These are phyloP conservation scores for Physcomitrium patens DNA, from an alignment of 225 moss, liverwort and hornwort genomes.

Conservation along the genomic window DNA sequence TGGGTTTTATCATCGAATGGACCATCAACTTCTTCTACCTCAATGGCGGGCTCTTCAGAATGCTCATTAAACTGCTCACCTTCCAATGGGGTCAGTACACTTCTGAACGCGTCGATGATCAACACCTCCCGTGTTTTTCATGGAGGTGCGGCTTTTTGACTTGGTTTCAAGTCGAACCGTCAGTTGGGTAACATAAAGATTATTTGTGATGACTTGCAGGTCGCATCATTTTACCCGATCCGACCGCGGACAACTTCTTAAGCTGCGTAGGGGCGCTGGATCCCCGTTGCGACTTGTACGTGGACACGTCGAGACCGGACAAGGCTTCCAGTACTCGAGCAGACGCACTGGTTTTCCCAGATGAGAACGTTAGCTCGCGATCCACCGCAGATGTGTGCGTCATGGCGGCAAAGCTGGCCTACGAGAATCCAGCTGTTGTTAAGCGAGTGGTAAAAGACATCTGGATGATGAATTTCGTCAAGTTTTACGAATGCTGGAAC, in stretches of 20 bases:
- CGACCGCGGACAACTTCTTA: conserved; percentile 30
- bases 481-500: conserved; percentile 63
- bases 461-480: conserved; percentile 74
- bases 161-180: background rate
- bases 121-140: too few relatives aligned
- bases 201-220: conserved; percentile 14
- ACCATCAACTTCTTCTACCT: conserved; percentile 31
- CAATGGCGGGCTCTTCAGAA: conserved; percentile 25
- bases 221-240: conserved; percentile 18
- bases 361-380: conserved; percentile 37
- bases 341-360: conserved; percentile 36
- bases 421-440: conserved; percentile 57
- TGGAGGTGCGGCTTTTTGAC: too few relatives aligned
- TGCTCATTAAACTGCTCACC: conserved; percentile 18
- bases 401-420: conserved; percentile 66
- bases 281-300: conserved; percentile 40
- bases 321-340: conserved; percentile 18
- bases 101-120: background rate
- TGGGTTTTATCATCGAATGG: conserved; percentile 39
- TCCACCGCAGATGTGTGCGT: conserved; percentile 53
- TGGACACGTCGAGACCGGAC: conserved; percentile 23
- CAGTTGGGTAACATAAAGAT: background rate
- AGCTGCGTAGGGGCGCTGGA: conserved; percentile 42
- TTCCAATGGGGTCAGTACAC: conserved; percentile 34
- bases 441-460: conserved; percentile 46